These are phyloP conservation scores for Stramenopiles sp. DNA, from an alignment of 352 stramenopile species.

Conservation along the genomic window DNA sequence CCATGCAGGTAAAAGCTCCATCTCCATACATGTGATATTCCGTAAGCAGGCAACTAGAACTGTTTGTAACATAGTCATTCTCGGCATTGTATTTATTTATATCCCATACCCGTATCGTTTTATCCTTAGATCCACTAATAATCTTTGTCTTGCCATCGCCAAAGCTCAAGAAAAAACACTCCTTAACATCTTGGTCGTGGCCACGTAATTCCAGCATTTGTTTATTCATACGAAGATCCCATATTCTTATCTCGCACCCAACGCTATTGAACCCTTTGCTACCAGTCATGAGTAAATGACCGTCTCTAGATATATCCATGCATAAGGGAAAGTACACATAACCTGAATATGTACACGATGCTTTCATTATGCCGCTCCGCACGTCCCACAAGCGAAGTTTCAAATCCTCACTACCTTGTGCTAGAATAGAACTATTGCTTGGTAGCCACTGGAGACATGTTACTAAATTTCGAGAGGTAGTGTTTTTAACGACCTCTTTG, in stretches of 20 bases:
- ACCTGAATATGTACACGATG: slow-evolving; percentile 33
- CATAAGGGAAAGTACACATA: slow-evolving; percentile 55
- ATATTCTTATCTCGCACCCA: slow-evolving; percentile 45
- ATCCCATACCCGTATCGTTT: slow-evolving; percentile 48
- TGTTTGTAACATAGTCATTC: background rate
- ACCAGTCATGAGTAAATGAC: slow-evolving; percentile 43
- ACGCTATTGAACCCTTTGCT: slow-evolving; percentile 61
- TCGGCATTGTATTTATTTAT: slow-evolving; percentile 12
- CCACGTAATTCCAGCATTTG: slow-evolving; percentile 37
- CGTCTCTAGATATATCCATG: slow-evolving; percentile 35
- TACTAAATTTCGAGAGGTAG: slow-evolving; percentile 52
- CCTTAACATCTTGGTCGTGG: slow-evolving; percentile 46
- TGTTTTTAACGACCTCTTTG: slow-evolving; percentile 31
- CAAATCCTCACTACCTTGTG: slow-evolving; percentile 51
- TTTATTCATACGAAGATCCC: slow-evolving; percentile 43
- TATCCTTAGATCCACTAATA: slow-evolving; percentile 49
- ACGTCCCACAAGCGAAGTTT: slow-evolving; percentile 53
- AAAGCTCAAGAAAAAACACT: slow-evolving; percentile 39
- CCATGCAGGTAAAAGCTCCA: background rate
- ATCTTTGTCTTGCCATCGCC: slow-evolving; percentile 1
- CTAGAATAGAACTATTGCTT: slow-evolving; percentile 32
- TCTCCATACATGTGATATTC: slow-evolving; percentile 7
- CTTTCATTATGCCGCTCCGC: slow-evolving; percentile 30
- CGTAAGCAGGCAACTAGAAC: background rate
- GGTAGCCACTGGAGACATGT: slow-evolving; percentile 57